phyloP scores from a whole-genome alignment of 2,329 filamentous ascomycete genomes.

The Cyphellophora europaea region DNA sequence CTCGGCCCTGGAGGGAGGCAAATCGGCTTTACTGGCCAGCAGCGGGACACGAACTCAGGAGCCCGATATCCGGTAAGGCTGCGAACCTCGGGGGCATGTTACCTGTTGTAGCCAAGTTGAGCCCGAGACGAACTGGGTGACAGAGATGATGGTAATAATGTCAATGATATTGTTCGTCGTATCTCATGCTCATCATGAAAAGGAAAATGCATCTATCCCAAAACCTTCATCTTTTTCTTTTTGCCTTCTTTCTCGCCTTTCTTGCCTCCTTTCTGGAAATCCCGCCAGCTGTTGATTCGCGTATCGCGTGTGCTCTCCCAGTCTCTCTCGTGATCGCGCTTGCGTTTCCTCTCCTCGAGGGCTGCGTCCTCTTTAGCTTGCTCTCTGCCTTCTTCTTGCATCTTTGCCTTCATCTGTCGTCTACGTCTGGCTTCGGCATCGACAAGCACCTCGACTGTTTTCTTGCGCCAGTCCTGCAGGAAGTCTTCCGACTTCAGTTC shows the following conservation, averaged over 20 bases:
- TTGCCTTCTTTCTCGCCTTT: slow-evolving; percentile 61
- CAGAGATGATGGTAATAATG: too few relatives aligned
- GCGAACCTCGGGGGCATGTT: too few relatives aligned
- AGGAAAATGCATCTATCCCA: slow-evolving; percentile 27
- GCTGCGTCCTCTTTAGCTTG: slow-evolving; percentile 81
- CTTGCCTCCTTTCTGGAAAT: slow-evolving; percentile 66
- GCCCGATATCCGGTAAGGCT: too few relatives aligned
- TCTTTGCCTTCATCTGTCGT: slow-evolving; percentile 81
- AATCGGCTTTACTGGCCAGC: too few relatives aligned
- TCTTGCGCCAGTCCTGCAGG: slow-evolving; percentile 76
- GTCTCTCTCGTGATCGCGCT: slow-evolving; percentile 84
- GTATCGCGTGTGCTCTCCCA: slow-evolving; percentile 92
- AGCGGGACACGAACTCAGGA: too few relatives aligned
- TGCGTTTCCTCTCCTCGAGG: slow-evolving; percentile 67
- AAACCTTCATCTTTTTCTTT: slow-evolving; percentile 41
- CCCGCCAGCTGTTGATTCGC: slow-evolving; percentile 87
- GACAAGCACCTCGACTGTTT: slow-evolving; percentile 79
- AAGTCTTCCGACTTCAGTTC: slow-evolving; percentile 72
- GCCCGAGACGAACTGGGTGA: too few relatives aligned
- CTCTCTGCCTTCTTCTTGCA: slow-evolving; percentile 92
- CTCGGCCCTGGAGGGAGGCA: too few relatives aligned
- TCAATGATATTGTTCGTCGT: too few relatives aligned
- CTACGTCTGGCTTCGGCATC: slow-evolving; percentile 82
- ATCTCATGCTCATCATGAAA: too few relatives aligned
- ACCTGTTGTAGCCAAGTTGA: too few relatives aligned